Evolutionary conservation across 2,329 filamentous ascomycete genomes (phyloP), one percentile per base, ranked within the genome.

Genomic region (Zelopaecilomyces penicillatus): DNA sequence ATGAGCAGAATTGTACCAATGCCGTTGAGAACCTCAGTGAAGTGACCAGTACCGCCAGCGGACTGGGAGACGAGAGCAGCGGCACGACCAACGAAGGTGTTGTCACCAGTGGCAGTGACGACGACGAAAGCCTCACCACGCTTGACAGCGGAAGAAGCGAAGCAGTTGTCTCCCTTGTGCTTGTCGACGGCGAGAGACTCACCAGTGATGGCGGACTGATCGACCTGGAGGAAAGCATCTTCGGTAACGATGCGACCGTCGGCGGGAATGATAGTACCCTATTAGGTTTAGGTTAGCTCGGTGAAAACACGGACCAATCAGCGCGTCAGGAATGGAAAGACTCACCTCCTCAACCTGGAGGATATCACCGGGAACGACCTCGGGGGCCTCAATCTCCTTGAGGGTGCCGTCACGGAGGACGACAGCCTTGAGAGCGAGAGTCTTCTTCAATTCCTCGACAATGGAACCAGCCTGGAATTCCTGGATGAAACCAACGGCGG

Each of bases 121-220:
- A 95, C 76, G 61, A 93, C 74, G 64, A 87, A 87, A 52, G 85
- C 85, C 70, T 89, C 83, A 66, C 89, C 88, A 74, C 88, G 86
- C 78, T 94, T 95, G 72, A 95, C 84, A 52, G 83, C 83, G 35
- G 88, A 94, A 7, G 88, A 94, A 60, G 85, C 82, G 62, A 86
- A 95, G 67, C 85, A 88, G 59, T 78, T 76, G 65, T 95, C 89
- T 51, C 78, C 79, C 63, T 82, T 78, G 71, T 87, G 83, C 75
- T 93, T 94, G 70, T 94, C 87, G 55, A 93, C 87, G 55, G 88
- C 87, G 48, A 95, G 81, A 53, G 89, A 95, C 70, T 95, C 88
- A 56, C 89, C 88, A 47, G 89, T 95, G 63, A 95, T 88, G 64
- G 87, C 82, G 49, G 88, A 94, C 73, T 95, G 89, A 67, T 95